Evolutionary conservation across 768 basidiomycete species (phyloP).

Genomic region (Trametes villosa): DNA sequence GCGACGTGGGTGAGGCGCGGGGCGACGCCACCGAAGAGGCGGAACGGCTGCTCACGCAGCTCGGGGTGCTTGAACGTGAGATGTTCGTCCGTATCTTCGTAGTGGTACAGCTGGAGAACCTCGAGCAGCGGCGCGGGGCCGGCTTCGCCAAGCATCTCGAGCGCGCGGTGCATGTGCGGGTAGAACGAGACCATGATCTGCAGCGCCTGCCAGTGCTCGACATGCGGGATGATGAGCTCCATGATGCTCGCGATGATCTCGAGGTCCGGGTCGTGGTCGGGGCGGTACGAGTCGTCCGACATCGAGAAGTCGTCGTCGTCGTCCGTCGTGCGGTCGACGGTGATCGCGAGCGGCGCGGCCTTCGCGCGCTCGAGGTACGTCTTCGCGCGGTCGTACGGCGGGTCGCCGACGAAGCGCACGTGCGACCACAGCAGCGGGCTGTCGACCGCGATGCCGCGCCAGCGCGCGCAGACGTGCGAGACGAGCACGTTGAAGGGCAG

Average conservation of each 20-base stretch:
- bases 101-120: constrained; percentile 56
- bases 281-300: constrained; percentile 18
- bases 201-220: constrained; percentile 56
- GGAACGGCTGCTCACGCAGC: constrained; percentile 46
- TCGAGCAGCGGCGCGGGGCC: constrained; percentile 58
- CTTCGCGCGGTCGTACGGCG: constrained; percentile 48
- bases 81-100: constrained; percentile 47
- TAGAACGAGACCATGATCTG: constrained; percentile 52
- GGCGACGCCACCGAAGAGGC: constrained; percentile 55
- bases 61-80: constrained; percentile 49
- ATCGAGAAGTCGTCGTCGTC: constrained; percentile 27
- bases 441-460: constrained; percentile 56
- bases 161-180: constrained; percentile 43
- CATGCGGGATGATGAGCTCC: constrained; percentile 53
- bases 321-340: constrained; percentile 40
- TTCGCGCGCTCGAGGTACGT: constrained; percentile 58
- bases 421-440: constrained; percentile 61
- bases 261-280: constrained; percentile 23
- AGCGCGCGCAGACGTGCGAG: constrained; percentile 64
- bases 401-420: constrained; percentile 43
- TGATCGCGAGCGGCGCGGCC: constrained; percentile 56
- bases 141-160: constrained; percentile 37
- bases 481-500: constrained; percentile 42
- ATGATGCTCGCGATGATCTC: constrained; percentile 29
- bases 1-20: constrained; percentile 54